Evolutionary conservation across 2,329 filamentous ascomycete genomes (phyloP), one percentile per base, ranked within the genome.

Genomic region (Penicillium sp.): DNA sequence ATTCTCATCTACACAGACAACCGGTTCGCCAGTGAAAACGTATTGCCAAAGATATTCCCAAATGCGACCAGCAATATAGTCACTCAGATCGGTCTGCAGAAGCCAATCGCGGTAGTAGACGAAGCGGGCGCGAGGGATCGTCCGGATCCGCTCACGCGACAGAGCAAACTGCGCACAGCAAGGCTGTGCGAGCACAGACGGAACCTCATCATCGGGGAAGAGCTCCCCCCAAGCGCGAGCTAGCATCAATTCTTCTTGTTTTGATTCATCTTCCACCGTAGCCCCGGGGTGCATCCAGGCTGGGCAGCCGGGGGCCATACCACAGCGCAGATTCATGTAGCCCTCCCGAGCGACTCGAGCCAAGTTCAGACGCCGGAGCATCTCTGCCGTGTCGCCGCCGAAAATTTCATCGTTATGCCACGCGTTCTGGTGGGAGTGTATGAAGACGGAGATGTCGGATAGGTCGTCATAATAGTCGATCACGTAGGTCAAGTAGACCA

Each of bases 1-100:
- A 55, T 82, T 77, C 71, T 85, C 81, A 29, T 71, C 71, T 3
- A 78, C 77, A 55, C 80, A 82, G 44, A 76, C 65, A 26, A 75
- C 70, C 14, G 70, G 64, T 44, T 78, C 58, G 1, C 80, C 82
- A 0, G 83, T 82, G 67, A 87, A 88, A 14, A 87, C 77, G 57
- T 80, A 84, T 57, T 86, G 84, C 85, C 85, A 88, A 1, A 86
- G 71, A 65, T 87, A 87, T 68, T 88, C 85, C 76, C 84, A 87
- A 16, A 87, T 77, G 3, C 85, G 78, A 3, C 85, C 85, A 13
- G 81, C 82, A 21, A 86, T 74, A 43, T 79, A 79, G 64, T 87
- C 84, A 22, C 73, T 75, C 29, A 87, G 67, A 21, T 80, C 74
- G 0, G 84, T 86, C n/a, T 77, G 76, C 27, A 86, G 73, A 2